These are phyloP conservation scores for Saccharum officinarum DNA, from an alignment of 176 grass and related monocot genomes.

Conservation along the genomic window DNA sequence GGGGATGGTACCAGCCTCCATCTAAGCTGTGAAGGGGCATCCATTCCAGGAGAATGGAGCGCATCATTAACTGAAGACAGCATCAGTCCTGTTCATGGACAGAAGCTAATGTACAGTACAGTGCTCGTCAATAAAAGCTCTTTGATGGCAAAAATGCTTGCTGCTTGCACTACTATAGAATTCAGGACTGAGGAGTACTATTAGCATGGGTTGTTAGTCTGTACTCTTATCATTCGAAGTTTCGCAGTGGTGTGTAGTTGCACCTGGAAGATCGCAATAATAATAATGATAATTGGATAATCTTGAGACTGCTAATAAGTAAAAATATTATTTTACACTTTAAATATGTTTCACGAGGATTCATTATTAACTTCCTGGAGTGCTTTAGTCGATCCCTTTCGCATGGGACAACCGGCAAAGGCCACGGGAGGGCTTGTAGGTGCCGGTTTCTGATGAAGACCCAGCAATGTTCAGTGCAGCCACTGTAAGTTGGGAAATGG, in stretches of 20 bases:
- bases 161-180: neutral
- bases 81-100: neutral
- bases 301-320: neutral
- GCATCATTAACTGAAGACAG: neutral
- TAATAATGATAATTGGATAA: neutral
- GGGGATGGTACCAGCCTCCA: conserved; percentile 86
- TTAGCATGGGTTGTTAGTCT: neutral
- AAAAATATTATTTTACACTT: neutral
- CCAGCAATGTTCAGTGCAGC: too few relatives aligned
- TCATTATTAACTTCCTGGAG: neutral
- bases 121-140: conserved; percentile 32
- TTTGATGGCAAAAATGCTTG: neutral
- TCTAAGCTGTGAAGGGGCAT: conserved; percentile 68
- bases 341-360: neutral
- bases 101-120: neutral
- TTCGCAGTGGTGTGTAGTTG: neutral
- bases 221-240: neutral
- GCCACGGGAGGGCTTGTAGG: too few relatives aligned
- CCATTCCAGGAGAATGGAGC: neutral
- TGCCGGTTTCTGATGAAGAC: too few relatives aligned
- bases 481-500: too few relatives aligned
- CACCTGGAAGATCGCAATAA: neutral
- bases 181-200: neutral
- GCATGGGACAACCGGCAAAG: too few relatives aligned
- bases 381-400: too few relatives aligned